Evolutionary conservation across 495 filamentous ascomycete genomes (phyloP).

Genomic region (Tuber microsphaerosporum): DNA sequence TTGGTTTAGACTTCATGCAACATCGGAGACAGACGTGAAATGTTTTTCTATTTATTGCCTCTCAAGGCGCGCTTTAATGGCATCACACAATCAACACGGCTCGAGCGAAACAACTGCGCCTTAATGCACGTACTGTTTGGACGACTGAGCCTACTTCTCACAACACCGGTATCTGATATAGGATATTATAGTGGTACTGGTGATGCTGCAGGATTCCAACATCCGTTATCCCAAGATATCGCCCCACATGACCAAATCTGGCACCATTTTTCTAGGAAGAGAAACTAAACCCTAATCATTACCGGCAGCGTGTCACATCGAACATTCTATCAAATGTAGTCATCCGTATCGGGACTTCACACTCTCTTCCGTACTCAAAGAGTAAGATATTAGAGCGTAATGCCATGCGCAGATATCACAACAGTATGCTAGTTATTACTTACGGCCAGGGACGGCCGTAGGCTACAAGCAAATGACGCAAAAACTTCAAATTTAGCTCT

Average conservation of each 20-base stretch:
- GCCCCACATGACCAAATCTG: background rate
- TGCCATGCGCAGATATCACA: background rate
- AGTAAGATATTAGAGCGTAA: background rate
- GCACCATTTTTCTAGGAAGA: background rate
- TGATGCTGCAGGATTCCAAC: background rate
- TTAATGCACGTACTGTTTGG: background rate
- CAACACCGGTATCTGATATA: background rate
- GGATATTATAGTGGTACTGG: background rate
- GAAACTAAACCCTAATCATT: background rate
- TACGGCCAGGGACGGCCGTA: background rate
- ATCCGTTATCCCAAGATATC: background rate
- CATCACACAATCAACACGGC: background rate
- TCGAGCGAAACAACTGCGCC: background rate
- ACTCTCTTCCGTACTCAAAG: background rate
- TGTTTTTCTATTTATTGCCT: background rate
- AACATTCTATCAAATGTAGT: background rate
- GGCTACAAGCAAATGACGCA: background rate
- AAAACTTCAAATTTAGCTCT: conserved; percentile 35
- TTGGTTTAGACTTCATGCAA: background rate
- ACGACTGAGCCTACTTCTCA: background rate
- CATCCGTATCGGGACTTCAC: background rate
- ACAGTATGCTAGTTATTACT: background rate
- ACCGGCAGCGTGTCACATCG: background rate
- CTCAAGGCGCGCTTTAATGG: background rate
- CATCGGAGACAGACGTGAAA: background rate